These are phyloP conservation scores for Hygrophorus russula DNA, from an alignment of 768 basidiomycete genomes.

Conservation along the genomic window DNA sequence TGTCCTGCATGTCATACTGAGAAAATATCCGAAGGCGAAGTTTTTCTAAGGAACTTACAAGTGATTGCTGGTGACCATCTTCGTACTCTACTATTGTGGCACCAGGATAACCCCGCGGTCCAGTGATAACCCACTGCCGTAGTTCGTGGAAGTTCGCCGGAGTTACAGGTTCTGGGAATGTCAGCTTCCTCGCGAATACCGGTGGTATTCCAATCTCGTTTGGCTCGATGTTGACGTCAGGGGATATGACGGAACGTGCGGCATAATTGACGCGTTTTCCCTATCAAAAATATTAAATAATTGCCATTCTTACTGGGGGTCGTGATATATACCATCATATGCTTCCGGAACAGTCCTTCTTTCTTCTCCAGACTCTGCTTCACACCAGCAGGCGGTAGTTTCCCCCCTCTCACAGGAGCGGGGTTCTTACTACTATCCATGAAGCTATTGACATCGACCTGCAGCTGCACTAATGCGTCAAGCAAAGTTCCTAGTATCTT, in stretches of 20 bases:
- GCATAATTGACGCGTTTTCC: conserved; percentile 99
- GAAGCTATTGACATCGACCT: conserved; percentile 92
- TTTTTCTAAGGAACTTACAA: conserved; percentile 36
- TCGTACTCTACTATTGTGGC: conserved; percentile 93
- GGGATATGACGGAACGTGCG: conserved; percentile 99
- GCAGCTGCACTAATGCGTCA: conserved; percentile 79
- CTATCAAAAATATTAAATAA: conserved; percentile 25
- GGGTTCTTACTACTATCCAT: conserved; percentile 97
- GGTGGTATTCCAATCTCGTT: conserved; percentile 98
- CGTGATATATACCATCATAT: conserved; percentile 80
- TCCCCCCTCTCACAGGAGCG: conserved; percentile 71
- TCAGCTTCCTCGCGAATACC: conserved; percentile 92
- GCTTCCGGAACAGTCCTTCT: conserved; percentile 93
- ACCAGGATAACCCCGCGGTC: conserved; percentile 82
- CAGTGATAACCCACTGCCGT: conserved; percentile 83
- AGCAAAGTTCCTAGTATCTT: conserved; percentile 59
- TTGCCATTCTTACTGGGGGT: neutral
- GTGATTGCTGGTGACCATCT: conserved; percentile 77
- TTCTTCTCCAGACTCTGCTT: conserved; percentile 99
- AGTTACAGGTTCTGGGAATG: conserved; percentile 96
- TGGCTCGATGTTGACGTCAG: conserved; percentile 98
- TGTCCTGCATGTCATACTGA: conserved; percentile 43
- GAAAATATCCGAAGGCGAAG: neutral
- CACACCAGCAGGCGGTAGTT: conserved; percentile 83
- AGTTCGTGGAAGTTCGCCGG: conserved; percentile 81